Percentiles rank a stretch among this genome's conserved stretches.
phyloP scores from a whole-genome alignment of 148 eudicot species.

The Salicornia ramosissima region DNA sequence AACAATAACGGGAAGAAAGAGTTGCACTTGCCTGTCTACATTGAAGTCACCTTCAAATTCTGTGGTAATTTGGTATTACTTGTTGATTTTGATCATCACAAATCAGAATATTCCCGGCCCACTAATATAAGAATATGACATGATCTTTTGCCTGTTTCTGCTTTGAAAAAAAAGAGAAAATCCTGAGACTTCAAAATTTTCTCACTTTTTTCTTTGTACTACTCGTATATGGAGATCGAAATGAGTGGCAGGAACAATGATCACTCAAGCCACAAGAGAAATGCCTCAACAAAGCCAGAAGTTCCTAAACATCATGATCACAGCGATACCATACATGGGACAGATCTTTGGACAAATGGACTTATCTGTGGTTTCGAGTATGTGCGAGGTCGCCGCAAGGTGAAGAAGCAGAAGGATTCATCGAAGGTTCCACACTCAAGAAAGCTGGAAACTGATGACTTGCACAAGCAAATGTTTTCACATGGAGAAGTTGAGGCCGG shows the following conservation, averaged over 20 bases:
- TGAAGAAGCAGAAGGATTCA: conserved; percentile 32
- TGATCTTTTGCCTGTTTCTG: neutral
- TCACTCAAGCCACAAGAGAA: conserved; percentile 27
- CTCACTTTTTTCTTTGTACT: neutral
- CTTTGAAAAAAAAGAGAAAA: neutral
- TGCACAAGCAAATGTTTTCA: conserved; percentile 29
- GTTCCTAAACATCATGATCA: conserved; percentile 30
- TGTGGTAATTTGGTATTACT: neutral
- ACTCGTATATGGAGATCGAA: conserved; percentile 13
- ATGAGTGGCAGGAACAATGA: conserved; percentile 35
- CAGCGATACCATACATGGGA: conserved; percentile 49
- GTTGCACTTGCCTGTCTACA: neutral
- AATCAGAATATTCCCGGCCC: conserved; percentile 6
- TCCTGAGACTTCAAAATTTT: neutral
- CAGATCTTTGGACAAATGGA: conserved; percentile 81
- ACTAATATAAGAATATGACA: neutral
- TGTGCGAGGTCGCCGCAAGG: conserved; percentile 48
- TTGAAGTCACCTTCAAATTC: neutral
- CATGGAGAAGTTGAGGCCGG: conserved; percentile 26
- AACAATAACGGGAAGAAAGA: no score
- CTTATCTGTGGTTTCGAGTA: conserved; percentile 90
- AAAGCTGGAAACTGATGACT: conserved; percentile 32
- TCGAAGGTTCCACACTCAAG: conserved; percentile 29
- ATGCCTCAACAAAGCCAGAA: conserved; percentile 36
- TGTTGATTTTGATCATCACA: neutral